Conservation (phyloP, 257 asterid genomes). For the Verbascum thapsus region DNA sequence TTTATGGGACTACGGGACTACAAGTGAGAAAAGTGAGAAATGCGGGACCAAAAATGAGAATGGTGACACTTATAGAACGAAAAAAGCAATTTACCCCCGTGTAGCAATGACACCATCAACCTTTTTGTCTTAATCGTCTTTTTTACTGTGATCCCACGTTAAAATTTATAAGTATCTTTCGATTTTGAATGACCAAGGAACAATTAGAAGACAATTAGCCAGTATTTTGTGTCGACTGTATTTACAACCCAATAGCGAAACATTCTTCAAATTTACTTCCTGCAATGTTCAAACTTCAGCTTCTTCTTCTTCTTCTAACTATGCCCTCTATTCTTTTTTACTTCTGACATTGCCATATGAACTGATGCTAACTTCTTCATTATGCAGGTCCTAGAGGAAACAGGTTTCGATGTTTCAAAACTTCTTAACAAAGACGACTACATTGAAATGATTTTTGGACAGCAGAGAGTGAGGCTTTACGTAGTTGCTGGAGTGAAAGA, state of each 20-base stretch:
- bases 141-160: constrained; percentile 1
- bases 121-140: too few relatives aligned
- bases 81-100: too few relatives aligned
- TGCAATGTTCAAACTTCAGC: not conserved
- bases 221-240: not conserved
- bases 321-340: not conserved
- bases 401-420: constrained; percentile 79
- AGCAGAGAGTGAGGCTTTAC: constrained; percentile 82
- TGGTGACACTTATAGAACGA: too few relatives aligned
- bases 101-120: too few relatives aligned
- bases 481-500: constrained; percentile 82
- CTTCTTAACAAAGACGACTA: constrained; percentile 64
- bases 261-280: not conserved
- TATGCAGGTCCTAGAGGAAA: constrained; percentile 80
- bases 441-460: constrained; percentile 82
- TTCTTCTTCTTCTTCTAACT: too few relatives aligned
- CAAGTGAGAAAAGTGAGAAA: too few relatives aligned
- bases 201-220: not conserved
- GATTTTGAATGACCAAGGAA: not conserved
- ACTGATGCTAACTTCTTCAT: constrained; percentile 22
- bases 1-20: too few relatives aligned
- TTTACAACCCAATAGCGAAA: not conserved
- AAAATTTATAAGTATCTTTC: not conserved
- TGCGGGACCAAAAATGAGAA: too few relatives aligned
- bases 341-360: constrained; percentile 8